Evolutionary conservation across 1,284 basidiomycete genomes (phyloP), one percentile per base, ranked within the genome.

Genomic region (Rhodotorula sp.): DNA sequence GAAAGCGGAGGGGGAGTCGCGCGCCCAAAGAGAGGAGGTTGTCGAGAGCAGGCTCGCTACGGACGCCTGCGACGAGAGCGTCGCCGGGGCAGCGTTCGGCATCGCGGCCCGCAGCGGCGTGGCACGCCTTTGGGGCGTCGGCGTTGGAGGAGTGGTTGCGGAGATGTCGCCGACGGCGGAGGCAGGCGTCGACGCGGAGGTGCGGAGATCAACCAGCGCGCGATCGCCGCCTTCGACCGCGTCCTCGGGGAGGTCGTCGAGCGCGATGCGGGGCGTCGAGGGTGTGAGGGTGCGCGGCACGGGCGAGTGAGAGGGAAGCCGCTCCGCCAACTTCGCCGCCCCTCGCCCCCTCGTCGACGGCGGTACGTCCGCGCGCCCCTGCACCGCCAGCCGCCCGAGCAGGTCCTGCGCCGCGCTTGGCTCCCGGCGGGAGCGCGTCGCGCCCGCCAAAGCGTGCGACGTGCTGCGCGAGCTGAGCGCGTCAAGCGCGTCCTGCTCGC

Each of bases 331-430:
- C 17, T 37, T 7, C 27, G 37, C 2, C 7, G 13, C 15, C 36
- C 37, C 19, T 8, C 39, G 39, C 57, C 21, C 39, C 48, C 36
- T 57, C 25, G 55, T 17, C 15, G 55, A n/a, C 39, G 39, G 39
- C 39, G 10, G 8, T 41, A 17, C 39, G 39, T 41, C 39, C 17
- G 17, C 39, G 39, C 39, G 3, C 29, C 17, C 32, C 9, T 19
- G 51, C 51, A 4, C 51, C n/a, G 39, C 57, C 6, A 58, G n/a
- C 21, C 39, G 57, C 1, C 39, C 37, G 39, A 58, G 57, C 36
- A 58, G n/a, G 57, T 58, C 39, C n/a, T 39, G 57, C n/a, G 57
- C 57, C 0, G 57, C 41, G 29, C 57, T 58, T 8, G 57, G 39
- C n/a, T 1, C 15, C 9, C 17, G 19, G 19, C 32, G 32, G 15